phyloP scores from a whole-genome alignment of 2,329 filamentous ascomycete genomes.

The Periconia sp. region DNA sequence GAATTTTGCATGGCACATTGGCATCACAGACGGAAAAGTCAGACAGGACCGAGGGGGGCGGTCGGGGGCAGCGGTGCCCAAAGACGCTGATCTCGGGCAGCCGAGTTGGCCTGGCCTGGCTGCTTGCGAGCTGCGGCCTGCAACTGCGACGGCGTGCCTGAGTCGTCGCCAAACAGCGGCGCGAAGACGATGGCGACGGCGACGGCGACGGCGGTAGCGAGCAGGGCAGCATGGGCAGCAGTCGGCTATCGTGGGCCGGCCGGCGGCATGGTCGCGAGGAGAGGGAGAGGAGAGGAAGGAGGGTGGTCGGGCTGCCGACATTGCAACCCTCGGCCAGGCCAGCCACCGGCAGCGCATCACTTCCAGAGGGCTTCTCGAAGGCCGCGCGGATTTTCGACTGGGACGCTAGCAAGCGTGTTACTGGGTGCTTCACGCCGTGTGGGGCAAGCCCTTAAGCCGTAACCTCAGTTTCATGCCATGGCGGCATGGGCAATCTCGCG shows the following conservation, averaged over 20 bases:
- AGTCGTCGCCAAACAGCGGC: constrained; percentile 5
- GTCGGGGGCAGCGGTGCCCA: constrained; percentile 17
- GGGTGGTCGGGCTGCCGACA: neutral
- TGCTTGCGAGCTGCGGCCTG: neutral
- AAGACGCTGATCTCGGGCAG: constrained; percentile 33
- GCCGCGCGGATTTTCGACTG: constrained; percentile 7
- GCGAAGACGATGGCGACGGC: no score
- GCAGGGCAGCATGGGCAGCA: no score
- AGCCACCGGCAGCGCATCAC: constrained; percentile 34
- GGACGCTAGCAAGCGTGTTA: constrained; percentile 13
- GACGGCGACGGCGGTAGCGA: no score
- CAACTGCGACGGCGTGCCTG: constrained; percentile 1
- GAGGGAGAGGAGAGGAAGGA: neutral
- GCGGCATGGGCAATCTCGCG: constrained; percentile 15
- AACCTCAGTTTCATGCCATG: constrained; percentile 21
- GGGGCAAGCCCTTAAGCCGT: constrained; percentile 20
- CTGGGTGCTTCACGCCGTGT: constrained; percentile 2
- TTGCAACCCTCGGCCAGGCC: constrained; percentile 5
- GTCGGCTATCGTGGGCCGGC: no score
- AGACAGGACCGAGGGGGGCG: neutral
- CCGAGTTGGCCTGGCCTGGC: constrained; percentile 4
- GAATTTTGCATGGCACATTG: neutral
- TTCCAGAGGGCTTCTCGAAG: constrained; percentile 44
- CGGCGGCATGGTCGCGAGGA: neutral
- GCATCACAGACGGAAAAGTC: neutral